These are phyloP conservation scores for Lasiosphaeria miniovina DNA, from an alignment of 495 filamentous ascomycete species.

Conservation along the genomic window DNA sequence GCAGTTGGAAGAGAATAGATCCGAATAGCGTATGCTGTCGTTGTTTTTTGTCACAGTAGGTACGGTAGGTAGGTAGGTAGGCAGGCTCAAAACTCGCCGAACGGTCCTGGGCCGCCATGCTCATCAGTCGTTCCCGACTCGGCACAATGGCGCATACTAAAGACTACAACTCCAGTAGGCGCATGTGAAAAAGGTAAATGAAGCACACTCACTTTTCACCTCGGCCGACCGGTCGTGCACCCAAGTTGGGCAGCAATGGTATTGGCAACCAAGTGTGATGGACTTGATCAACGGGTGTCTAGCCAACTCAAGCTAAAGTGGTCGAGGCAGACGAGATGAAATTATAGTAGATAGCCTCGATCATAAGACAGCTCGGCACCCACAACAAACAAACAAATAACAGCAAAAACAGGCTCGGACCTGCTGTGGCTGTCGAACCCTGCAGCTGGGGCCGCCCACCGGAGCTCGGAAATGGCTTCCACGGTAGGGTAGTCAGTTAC, in stretches of 20 bases:
- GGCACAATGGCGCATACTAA: too few species aligned
- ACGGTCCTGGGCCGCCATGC: too few species aligned
- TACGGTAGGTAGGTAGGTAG: too few species aligned
- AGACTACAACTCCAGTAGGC: too few species aligned
- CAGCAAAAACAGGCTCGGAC: neutral
- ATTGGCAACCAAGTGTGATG: neutral
- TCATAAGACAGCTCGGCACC: neutral
- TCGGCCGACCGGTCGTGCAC: neutral
- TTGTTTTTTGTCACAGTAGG: too few species aligned
- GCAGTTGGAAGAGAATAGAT: too few species aligned
- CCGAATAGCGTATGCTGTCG: too few species aligned
- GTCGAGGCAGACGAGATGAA: conserved; percentile 20
- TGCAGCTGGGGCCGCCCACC: neutral
- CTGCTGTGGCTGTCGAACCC: neutral
- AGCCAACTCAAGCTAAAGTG: conserved; percentile 1
- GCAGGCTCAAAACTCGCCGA: too few species aligned
- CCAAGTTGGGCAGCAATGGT: neutral
- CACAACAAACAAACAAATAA: neutral
- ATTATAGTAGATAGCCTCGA: conserved; percentile 14
- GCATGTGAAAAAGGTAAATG: neutral
- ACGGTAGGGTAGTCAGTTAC: neutral
- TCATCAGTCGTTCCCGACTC: too few species aligned
- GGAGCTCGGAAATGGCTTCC: conserved; percentile 1
- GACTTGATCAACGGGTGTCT: conserved; percentile 1
- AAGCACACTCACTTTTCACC: neutral